Evolutionary conservation across 768 basidiomycete species (phyloP).

Genomic region (Mycena metata): DNA sequence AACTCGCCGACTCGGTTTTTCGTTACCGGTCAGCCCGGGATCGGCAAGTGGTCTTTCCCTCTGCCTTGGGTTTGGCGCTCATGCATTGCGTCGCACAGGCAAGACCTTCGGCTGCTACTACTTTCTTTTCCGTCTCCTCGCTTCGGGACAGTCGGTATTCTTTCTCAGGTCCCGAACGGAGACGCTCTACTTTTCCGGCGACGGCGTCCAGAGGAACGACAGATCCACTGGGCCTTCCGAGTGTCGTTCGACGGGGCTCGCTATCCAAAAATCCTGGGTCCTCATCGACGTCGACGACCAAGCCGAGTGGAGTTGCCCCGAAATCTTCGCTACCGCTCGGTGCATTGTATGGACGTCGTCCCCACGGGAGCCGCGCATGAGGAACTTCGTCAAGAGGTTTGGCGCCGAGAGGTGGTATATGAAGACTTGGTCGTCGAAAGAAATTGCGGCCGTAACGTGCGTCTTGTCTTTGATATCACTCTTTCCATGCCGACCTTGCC

Average conservation of each 20-base stretch:
- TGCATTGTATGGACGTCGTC: conserved; percentile 26
- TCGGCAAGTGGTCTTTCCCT: conserved; percentile 18
- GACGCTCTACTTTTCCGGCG: conserved; percentile 15
- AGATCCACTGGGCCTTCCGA: no score
- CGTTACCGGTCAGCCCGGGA: conserved; percentile 25
- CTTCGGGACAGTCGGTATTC: conserved; percentile 26
- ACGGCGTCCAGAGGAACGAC: conserved; percentile 29
- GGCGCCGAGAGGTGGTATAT: conserved; percentile 22
- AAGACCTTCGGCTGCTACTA: conserved; percentile 24
- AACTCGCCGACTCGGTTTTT: conserved; percentile 20
- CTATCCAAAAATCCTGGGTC: conserved; percentile 24
- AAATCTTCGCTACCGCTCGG: conserved; percentile 16
- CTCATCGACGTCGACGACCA: conserved; percentile 28
- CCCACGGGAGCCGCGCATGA: conserved; percentile 13
- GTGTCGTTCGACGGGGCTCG: no score
- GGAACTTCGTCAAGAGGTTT: background rate
- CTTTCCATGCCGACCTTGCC: conserved; percentile 9
- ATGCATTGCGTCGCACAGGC: conserved; percentile 22
- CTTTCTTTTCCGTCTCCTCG: conserved; percentile 22
- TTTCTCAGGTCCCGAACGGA: conserved; percentile 3
- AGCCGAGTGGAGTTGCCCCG: background rate
- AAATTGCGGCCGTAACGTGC: conserved; percentile 18
- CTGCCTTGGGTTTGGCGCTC: conserved; percentile 16
- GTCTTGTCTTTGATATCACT: conserved; percentile 5
- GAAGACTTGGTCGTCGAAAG: conserved; percentile 26